Evolutionary conservation across 1,284 basidiomycete species (phyloP), one percentile per base, ranked within the genome.

Genomic region (Malassezia globosa): DNA sequence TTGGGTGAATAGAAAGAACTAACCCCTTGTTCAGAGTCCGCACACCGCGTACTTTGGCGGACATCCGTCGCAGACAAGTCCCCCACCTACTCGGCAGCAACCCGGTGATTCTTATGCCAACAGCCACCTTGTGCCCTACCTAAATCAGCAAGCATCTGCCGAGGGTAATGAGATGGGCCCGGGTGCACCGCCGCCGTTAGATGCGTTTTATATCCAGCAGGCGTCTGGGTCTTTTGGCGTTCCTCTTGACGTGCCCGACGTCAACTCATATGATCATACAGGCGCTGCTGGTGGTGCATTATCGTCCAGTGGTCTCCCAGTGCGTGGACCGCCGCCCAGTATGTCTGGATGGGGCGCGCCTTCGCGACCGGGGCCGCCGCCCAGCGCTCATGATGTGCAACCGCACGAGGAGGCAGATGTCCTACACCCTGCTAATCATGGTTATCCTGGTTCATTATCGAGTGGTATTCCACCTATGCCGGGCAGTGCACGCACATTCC

Each of bases 171-270:
- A 52, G 13, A 46, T 47, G 25, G 45, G 45, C 26, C 11, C 34
- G 13, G 45, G 26, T 4, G 39, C 44, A 4, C 13, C 42, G 10
- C 39, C 50, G 13, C 16, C 38, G n/a, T 37, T 52, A 6, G 50
- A 52, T 16, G 50, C 50, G 3, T 52, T 52, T 13, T 52, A 52
- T 29, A 52, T 52, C 22, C 50, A 52, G 41, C 50, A 52, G 38
- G 38, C 50, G 18, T 33, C 50, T 1, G 31, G 31, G n/a, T 52
- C 50, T 8, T 52, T 52, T 34, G 34, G 24, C 7, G 45, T 52
- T 7, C 50, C 50, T 3, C 36, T 52, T 6, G 50, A 52, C n/a
- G 50, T 52, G 21, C 34, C 39, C 7, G 50, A 47, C 18, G 44
- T 52, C 7, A 27, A 33, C n/a, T 16, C 44, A 19, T 52, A 52